A percentile compares a stretch with the other conserved stretches of the same genome.
These are phyloP conservation scores for Silene latifolia DNA, from an alignment of 148 eudicot species.

Conservation along the genomic window DNA sequence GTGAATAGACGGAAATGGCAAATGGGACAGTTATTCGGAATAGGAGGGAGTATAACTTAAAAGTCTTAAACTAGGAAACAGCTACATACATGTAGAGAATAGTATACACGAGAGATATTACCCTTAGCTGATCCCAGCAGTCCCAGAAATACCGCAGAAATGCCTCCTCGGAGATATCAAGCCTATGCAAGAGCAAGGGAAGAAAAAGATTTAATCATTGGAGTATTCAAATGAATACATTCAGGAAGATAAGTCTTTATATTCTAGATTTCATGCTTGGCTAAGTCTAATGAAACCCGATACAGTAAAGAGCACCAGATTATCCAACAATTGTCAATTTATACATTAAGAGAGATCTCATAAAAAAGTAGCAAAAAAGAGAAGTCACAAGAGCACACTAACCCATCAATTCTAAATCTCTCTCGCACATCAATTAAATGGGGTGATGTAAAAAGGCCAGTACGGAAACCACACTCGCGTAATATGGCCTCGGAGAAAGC, in stretches of 20 bases:
- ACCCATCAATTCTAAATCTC: constrained; percentile 91
- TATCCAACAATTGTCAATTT: background rate
- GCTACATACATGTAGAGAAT: background rate
- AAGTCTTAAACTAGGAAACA: background rate
- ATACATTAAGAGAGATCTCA: background rate
- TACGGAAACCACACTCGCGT: constrained; percentile 77
- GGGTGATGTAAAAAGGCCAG: constrained; percentile 95
- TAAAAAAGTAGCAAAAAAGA: background rate
- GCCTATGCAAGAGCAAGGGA: constrained; percentile 36
- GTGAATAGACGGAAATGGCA: too few species aligned
- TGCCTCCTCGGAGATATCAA: constrained; percentile 65
- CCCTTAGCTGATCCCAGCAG: constrained; percentile 79
- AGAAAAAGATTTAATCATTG: background rate
- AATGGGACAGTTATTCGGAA: too few species aligned
- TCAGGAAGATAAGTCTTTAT: background rate
- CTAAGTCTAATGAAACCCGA: background rate
- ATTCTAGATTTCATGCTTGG: background rate
- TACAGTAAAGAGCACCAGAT: background rate
- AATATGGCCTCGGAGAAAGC: constrained; percentile 83
- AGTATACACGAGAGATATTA: constrained; percentile 22
- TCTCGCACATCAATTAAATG: constrained; percentile 89
- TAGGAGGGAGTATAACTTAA: too few species aligned
- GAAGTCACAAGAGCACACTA: constrained; percentile 28
- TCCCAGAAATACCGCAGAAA: constrained; percentile 81
- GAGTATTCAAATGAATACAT: background rate